Evolutionary conservation across 1,284 basidiomycete genomes (phyloP), one percentile per base, ranked within the genome.

Genomic region (Cryptococcus sp.): DNA sequence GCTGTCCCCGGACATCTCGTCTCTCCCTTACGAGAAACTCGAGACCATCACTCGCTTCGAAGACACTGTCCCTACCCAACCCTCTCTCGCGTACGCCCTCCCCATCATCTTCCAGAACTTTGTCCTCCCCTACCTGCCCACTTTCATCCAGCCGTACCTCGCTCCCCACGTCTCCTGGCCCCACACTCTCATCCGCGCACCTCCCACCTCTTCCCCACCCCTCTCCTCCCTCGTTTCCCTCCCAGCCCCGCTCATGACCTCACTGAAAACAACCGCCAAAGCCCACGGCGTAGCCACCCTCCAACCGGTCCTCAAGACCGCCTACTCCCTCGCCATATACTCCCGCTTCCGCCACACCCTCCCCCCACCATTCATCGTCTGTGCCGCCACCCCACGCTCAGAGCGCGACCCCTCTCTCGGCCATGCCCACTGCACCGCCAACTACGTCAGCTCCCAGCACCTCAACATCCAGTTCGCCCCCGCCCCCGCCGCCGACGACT

Each of bases 301-400:
- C 0, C 73, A 75, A 51, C 65, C 70, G 0, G 44, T 73, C 15
- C 46, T 76, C 33, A 62, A 67, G 46, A 53, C 63, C 11, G 65
- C 66, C 0, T 70, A 57, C 38, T 36, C 61, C 23, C 56, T 60
- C 8, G 64, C 71, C 9, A 56, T 74, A 13, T 71, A 70, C 67
- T 50, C 47, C 35, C 50, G 63, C 4, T 61, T 54, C 43, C 42
- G 46, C 3, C 51, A 49, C 28, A 49, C 48, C 13, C 12, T 33
- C 16, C 37, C 56, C 12, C 47, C 61, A 15, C 52, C 54, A 23
- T 50, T 61, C 42, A 43, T 54, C 7, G 39, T 65, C 28, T 40
- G 33, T 1, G 58, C 54, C 13, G 24, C 50, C 4, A 60, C 67
- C 4, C 69, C 71, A 5, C 58, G 67, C 8, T 63, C 61, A 23